These are phyloP conservation scores for Ilex paraguariensis DNA, from an alignment of 305 asterid genomes.

Conservation along the genomic window DNA sequence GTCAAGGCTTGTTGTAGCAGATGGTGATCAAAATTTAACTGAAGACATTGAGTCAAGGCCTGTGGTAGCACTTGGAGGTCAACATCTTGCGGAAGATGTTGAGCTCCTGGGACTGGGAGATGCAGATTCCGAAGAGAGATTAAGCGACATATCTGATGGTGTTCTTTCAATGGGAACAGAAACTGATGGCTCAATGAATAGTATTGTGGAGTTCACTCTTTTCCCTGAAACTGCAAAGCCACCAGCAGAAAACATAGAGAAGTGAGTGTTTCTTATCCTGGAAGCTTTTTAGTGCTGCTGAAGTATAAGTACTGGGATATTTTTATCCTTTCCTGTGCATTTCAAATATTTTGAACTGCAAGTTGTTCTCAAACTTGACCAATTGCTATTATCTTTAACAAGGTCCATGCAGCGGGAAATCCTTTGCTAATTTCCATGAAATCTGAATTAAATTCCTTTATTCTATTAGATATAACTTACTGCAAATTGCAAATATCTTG, in stretches of 20 bases:
- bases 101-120: constrained; percentile 81
- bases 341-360: too few relatives aligned
- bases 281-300: constrained; percentile 9
- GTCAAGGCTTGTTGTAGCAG: constrained; percentile 57
- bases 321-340: too few relatives aligned
- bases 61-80: constrained; percentile 29
- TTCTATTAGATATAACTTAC: too few relatives aligned
- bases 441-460: not conserved
- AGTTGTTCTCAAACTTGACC: too few relatives aligned
- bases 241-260: constrained; percentile 45
- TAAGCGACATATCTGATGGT: constrained; percentile 94
- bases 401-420: too few relatives aligned
- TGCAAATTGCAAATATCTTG: not conserved
- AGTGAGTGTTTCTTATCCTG: constrained; percentile 39
- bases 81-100: constrained; percentile 41
- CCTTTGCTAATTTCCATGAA: not conserved
- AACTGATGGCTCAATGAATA: constrained; percentile 74
- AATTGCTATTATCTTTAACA: too few relatives aligned
- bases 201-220: constrained; percentile 76
- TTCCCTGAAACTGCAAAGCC: constrained; percentile 64
- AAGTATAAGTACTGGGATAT: too few relatives aligned
- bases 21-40: constrained; percentile 26
- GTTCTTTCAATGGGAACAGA: constrained; percentile 95
- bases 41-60: constrained; percentile 35
- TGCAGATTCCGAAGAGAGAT: constrained; percentile 80